Base-by-base conservation (phyloP, 1,139 yeast species). In the Arxiozyma slooffiae region DNA sequence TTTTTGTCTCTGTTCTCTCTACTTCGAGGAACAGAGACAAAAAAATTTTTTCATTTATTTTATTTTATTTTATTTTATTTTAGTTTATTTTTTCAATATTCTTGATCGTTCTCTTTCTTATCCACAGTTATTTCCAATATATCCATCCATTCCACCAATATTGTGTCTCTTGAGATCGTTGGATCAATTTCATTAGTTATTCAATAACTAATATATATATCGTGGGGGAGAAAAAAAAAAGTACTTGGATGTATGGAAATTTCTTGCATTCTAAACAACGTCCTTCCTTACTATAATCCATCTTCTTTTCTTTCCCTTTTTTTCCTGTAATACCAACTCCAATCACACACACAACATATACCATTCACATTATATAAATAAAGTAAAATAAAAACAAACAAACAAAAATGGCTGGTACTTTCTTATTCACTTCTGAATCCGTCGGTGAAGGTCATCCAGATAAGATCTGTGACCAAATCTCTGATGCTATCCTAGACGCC, bases 381-480 rank as follows among this genome's bases (percentile, higher is more conserved):
- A n/a, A n/a, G n/a, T n/a, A n/a, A n/a, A n/a, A n/a, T n/a, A n/a
- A n/a, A n/a, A n/a, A n/a, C n/a, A n/a, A n/a, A n/a, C n/a, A n/a
- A n/a, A n/a, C n/a, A n/a, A 50, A 11, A 43, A 54, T 54, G 57
- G 54, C 55, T 44, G 53, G 53, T 49, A 72, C 81, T 56, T 86
- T 86, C 73, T 77, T 87, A 67, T 86, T 87, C 71, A 86, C 96
- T 64, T 90, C 97, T 62, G 98, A 92, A 78, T 88, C 96, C 62
- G 96, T 88, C 64, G 96, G 96, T 77, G 96, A 88, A 75, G 97
- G 97, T 69, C 97, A 92, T 81, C 97, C 98, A 70, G 98, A 92
- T 72, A 92, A 92, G 83, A 94, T 92, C 77, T 92, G 98, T 77
- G 98, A 92, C 75, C 99, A 92, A 78, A 96, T 94, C 60, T 86